These are phyloP conservation scores for Macrotyloma uniflorum DNA, from an alignment of 306 rosid species.

Conservation along the genomic window DNA sequence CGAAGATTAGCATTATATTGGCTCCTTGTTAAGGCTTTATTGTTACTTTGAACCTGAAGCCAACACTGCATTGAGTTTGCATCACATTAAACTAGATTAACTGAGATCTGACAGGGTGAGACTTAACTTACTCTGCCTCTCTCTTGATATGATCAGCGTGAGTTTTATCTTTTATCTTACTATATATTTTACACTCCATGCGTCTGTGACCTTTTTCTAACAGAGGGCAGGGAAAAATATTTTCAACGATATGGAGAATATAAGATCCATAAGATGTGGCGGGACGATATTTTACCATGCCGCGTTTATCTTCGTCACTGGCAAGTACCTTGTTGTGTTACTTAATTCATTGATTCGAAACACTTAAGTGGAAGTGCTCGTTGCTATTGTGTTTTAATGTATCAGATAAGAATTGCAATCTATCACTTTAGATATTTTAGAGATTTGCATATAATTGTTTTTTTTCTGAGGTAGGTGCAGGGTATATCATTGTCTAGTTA, in stretches of 20 bases:
- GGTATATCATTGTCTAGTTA: too few species aligned
- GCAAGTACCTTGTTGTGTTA: slow-evolving; percentile 42
- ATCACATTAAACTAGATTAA: neutral
- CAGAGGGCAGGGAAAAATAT: slow-evolving; percentile 75
- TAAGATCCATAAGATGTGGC: slow-evolving; percentile 74
- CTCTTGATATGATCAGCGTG: neutral
- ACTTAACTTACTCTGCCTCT: neutral
- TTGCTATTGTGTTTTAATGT: too few species aligned
- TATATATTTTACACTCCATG: too few species aligned
- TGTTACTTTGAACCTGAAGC: neutral
- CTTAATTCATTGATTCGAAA: neutral
- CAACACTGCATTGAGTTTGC: neutral
- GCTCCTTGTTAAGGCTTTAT: neutral
- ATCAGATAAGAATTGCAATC: too few species aligned
- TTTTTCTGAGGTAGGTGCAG: too few species aligned
- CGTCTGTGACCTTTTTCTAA: neutral
- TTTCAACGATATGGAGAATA: slow-evolving; percentile 68
- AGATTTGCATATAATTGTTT: too few species aligned
- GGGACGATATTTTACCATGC: slow-evolving; percentile 85
- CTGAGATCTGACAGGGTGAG: neutral
- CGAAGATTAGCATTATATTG: neutral
- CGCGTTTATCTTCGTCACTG: slow-evolving; percentile 95
- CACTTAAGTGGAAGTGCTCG: neutral
- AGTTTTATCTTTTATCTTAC: neutral
- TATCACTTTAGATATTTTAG: too few species aligned